Evolutionary conservation across 148 eudicot species (phyloP).

Genomic region (Rhododendron mucronatum): DNA sequence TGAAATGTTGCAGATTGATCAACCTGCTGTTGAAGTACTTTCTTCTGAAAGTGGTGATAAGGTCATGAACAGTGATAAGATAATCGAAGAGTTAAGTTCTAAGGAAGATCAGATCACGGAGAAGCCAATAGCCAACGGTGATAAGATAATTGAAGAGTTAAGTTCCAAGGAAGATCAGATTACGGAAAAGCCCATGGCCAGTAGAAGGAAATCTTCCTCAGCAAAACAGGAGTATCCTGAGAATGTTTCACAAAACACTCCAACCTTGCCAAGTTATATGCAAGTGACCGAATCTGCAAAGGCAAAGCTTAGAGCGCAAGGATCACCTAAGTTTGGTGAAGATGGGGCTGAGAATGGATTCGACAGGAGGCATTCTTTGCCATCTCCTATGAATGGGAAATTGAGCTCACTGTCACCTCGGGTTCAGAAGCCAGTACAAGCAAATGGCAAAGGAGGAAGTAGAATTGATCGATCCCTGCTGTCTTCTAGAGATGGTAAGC

Average conservation of each 20-base stretch:
- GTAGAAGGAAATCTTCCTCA: constrained; percentile 47
- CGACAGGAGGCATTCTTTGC: constrained; percentile 53
- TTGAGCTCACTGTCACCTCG: constrained; percentile 45
- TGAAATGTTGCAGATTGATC: constrained; percentile 17
- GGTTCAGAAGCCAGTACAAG: constrained; percentile 40
- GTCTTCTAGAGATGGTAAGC: constrained; percentile 55
- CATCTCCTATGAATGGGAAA: constrained; percentile 47
- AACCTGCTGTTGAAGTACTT: constrained; percentile 25
- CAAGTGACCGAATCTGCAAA: constrained; percentile 68
- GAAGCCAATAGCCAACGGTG: constrained; percentile 20
- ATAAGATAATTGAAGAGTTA: constrained; percentile 19
- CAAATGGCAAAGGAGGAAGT: constrained; percentile 46
- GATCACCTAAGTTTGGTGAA: constrained; percentile 33
- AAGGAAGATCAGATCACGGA: constrained; percentile 43
- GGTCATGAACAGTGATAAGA: constrained; percentile 7
- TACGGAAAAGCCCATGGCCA: constrained; percentile 35
- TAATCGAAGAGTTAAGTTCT: constrained; percentile 31
- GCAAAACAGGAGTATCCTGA: constrained; percentile 52
- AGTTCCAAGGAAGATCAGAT: constrained; percentile 37
- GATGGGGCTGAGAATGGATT: constrained; percentile 48
- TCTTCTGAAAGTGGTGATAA: constrained; percentile 29
- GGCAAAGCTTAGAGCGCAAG: constrained; percentile 64
- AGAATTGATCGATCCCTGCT: constrained; percentile 30
- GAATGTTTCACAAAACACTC: constrained; percentile 44
- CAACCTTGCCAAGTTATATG: constrained; percentile 64